phyloP scores from a whole-genome alignment of 139 green algal genomes.

The Chlorella sp. region DNA sequence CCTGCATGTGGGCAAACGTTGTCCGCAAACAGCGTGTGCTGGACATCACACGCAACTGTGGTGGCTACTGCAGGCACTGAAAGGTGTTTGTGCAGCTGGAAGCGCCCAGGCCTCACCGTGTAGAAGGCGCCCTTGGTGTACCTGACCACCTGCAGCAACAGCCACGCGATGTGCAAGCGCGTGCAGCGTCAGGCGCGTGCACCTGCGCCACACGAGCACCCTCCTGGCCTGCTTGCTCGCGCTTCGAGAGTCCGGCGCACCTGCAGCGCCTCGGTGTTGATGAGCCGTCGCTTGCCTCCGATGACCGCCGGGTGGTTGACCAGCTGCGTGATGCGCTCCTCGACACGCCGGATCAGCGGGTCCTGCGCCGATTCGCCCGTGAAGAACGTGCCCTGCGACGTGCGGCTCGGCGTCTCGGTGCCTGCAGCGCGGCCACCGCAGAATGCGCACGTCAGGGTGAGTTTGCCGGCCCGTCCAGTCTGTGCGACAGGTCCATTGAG shows the following conservation, averaged over 20 bases:
- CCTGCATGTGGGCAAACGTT: neutral
- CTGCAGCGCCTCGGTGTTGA: constrained; percentile 41
- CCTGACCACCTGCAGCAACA: neutral
- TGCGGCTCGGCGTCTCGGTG: constrained; percentile 57
- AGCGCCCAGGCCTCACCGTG: neutral
- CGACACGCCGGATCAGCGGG: constrained; percentile 28
- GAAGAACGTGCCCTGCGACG: constrained; percentile 53
- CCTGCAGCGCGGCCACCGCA: constrained; percentile 19
- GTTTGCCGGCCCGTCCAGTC: neutral
- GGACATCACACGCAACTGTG: neutral
- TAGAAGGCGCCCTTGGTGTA: neutral
- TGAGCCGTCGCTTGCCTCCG: constrained; percentile 15
- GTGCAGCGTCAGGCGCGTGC: too few species aligned
- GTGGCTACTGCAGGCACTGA: neutral
- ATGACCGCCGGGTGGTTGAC: constrained; percentile 24
- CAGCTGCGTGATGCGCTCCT: constrained; percentile 36
- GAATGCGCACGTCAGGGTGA: neutral
- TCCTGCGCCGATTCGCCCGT: constrained; percentile 27
- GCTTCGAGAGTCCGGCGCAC: too few species aligned
- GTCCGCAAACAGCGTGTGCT: too few species aligned
- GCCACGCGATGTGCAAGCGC: too few species aligned
- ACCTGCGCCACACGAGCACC: too few species aligned
- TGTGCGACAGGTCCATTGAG: neutral
- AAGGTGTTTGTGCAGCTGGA: neutral
- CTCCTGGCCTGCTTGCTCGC: too few species aligned